Evolutionary conservation across 2,329 filamentous ascomycete genomes (phyloP).

Genomic region (Escovopsis sp.): DNA sequence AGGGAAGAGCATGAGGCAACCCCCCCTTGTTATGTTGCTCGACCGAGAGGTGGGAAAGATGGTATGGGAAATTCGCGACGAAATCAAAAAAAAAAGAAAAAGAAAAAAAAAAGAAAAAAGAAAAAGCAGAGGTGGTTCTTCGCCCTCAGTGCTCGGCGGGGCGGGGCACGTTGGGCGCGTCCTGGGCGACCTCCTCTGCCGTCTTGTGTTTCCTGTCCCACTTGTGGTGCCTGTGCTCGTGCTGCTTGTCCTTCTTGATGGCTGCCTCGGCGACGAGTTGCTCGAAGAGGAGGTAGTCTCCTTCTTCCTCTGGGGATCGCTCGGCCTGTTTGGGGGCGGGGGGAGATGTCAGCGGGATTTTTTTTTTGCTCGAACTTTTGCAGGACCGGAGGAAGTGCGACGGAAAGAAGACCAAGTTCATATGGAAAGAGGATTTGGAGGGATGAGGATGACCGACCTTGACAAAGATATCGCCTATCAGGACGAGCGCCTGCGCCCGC

Average conservation of each 20-base stretch:
- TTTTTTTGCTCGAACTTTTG: neutral
- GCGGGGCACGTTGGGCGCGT: constrained; percentile 13
- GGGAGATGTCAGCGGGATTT: constrained; percentile 4
- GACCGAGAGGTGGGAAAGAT: no score
- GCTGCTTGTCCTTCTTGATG: constrained; percentile 83
- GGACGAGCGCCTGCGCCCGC: constrained; percentile 74
- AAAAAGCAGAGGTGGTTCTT: constrained; percentile 1
- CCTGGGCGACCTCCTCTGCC: constrained; percentile 13
- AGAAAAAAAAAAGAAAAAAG: constrained; percentile 4
- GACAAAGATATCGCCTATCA: constrained; percentile 78
- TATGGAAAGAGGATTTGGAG: neutral
- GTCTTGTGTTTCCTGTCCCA: constrained; percentile 26
- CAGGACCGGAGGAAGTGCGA: neutral
- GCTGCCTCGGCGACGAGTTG: constrained; percentile 94
- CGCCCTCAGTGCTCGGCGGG: neutral
- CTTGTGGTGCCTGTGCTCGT: constrained; percentile 49
- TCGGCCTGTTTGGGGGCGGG: constrained; percentile 44
- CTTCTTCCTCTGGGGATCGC: constrained; percentile 87
- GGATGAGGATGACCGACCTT: constrained; percentile 41
- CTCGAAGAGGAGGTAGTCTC: constrained; percentile 97
- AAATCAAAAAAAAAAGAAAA: neutral
- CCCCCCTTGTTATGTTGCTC: no score
- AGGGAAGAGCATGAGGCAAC: no score
- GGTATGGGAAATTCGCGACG: no score
- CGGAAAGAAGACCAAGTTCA: neutral